These are phyloP conservation scores for Barbarea vulgaris DNA, from an alignment of 345 rosid genomes.

Conservation along the genomic window DNA sequence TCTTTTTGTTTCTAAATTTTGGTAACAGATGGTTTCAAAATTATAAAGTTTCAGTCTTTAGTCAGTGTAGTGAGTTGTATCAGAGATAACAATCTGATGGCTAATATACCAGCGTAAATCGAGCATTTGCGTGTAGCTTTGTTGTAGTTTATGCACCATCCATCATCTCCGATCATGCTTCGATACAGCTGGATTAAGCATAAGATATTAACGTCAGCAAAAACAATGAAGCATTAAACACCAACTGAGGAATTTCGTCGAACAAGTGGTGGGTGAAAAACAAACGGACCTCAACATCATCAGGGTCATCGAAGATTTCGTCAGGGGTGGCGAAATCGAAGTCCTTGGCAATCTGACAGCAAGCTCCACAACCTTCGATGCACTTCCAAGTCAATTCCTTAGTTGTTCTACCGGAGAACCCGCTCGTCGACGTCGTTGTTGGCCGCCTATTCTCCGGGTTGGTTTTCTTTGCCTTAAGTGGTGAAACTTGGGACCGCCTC, in stretches of 20 bases:
- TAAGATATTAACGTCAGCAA: neutral
- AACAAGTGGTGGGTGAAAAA: conserved; percentile 43
- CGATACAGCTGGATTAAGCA: conserved; percentile 52
- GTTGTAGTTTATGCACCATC: conserved; percentile 80
- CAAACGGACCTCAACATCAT: conserved; percentile 57
- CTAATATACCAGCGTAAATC: conserved; percentile 58
- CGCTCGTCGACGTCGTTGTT: conserved; percentile 33
- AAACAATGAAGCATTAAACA: neutral
- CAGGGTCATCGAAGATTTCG: conserved; percentile 66
- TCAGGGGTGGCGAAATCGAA: conserved; percentile 75
- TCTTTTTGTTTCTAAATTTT: too few relatives aligned
- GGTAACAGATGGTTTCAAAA: too few relatives aligned
- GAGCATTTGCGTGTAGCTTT: conserved; percentile 86
- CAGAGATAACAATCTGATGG: neutral
- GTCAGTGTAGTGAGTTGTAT: neutral
- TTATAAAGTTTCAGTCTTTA: neutral
- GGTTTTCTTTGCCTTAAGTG: conserved; percentile 16
- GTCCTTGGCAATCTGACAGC: conserved; percentile 87
- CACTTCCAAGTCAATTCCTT: conserved; percentile 69
- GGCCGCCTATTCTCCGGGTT: conserved; percentile 25
- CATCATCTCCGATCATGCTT: conserved; percentile 67
- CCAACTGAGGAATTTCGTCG: conserved; percentile 42
- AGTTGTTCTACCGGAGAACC: conserved; percentile 46
- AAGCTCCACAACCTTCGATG: conserved; percentile 77
- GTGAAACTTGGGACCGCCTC: conserved; percentile 27